Base-by-base conservation (phyloP, 2,329 filamentous ascomycete genomes). In the Zalaria obscura region DNA sequence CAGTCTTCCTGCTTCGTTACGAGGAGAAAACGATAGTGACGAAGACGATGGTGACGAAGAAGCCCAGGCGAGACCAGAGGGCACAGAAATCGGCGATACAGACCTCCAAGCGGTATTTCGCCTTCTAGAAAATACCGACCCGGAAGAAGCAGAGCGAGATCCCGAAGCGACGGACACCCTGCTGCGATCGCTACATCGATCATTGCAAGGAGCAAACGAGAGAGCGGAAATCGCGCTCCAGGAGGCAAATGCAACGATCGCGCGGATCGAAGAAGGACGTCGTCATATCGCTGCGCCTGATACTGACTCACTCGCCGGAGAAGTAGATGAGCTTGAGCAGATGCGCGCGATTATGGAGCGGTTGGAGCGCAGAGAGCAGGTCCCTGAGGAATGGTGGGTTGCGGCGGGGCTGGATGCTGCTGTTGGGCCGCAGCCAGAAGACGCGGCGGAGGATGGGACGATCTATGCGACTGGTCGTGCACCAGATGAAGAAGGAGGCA, bases 371-470 rank as follows among this genome's bases (percentile, higher is more conserved):
- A 68, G 82, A 25, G 74, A 84, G 53, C 82, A 88, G 51, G 80
- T 91, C 40, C 81, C 83, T 0, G 83, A 91, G 46, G 78, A 85
- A 48, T 88, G 81, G 77, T 93, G 85, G 85, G 59, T 59, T 7
- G n/a, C n/a, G 7, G 29, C 29, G 2, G 29, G 29, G n/a, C 3
- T 32, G 29, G 18, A 18, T 18, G 18, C 18, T 18, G 18, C 18
- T 18, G 18, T 18, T 18, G 18, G 18, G 18, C 18, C 18, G 18
- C 18, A 18, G 18, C 18, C 18, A 18, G 18, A 18, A 18, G 18
- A 18, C 18, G 18, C 18, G 18, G 18, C 18, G 18, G 18, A 18
- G 18, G 18, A 18, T 18, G 18, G 18, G 18, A 18, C 18, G 18
- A 18, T 18, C 18, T 18, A 18, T 18, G 18, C 18, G 18, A 18